Base-by-base conservation (phyloP, 768 basidiomycete genomes). In the Lentinus tigrinus region DNA sequence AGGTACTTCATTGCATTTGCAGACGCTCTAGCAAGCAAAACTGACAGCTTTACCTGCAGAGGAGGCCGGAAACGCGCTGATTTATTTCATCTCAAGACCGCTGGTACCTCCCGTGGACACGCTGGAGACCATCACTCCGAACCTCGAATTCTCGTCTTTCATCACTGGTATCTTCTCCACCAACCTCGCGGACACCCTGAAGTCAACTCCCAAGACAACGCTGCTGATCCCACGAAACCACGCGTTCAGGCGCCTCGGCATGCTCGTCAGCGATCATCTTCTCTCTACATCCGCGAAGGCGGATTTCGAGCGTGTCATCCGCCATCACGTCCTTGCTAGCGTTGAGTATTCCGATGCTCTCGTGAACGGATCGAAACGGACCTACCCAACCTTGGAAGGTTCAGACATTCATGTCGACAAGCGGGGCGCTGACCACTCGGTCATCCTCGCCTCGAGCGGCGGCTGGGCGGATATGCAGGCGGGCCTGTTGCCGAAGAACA, bases 91-190 rank as follows among this genome's bases (percentile, higher is more conserved):
- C 44, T 89, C 94, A 3, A 82, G 85, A 26, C 87, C 95, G 1
- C 78, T 98, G 47, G 77, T 85, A 2, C 94, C 93, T 16, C 97
- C 97, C 0, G 77, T 80, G 2, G 90, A 95, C 69, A 82, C 88
- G 14, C 76, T 98, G 40, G 83, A 89, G 69, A 88, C 91, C 6
- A 88, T 92, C 14, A 77, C 95, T 16, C 89, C 93, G 3, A 76
- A 82, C 54, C 80, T 97, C n/a, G 87, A 93, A 39, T 80, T 94
- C 17, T 98, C 96, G 2, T 84, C 88, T 19, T 99, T 95, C 74
- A 82, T 98, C 47, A 94, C 95, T 0, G 87, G 93, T 7, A 77
- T 94, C 26, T 95, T 93, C 70, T 92, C 96, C 2, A 89, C 93
- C 11, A 84, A 83, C 11, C 81, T 98, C 47, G 91, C 92, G 9